Evolutionary conservation across 257 asterid genomes (phyloP).

Genomic region (Dorcoceras hygrometricum): DNA sequence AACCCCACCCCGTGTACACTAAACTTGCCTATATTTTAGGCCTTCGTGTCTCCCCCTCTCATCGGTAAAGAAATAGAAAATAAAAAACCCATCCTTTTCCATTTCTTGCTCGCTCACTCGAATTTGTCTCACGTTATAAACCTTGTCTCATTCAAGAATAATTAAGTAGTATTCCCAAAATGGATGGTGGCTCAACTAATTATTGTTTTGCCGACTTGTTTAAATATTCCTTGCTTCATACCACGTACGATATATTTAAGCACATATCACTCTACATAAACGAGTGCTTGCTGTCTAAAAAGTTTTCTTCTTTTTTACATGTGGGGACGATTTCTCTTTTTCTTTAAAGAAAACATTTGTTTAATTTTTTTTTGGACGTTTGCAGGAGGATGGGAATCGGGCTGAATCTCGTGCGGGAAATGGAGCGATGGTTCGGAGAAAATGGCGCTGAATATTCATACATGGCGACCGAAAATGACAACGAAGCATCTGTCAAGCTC

Average conservation of each 20-base stretch:
- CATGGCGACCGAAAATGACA: slow-evolving; percentile 91
- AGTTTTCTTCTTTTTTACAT: background rate
- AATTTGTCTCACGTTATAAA: too few relatives aligned
- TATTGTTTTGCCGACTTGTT: slow-evolving; percentile 11
- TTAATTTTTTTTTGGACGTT: background rate
- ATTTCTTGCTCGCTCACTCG: background rate
- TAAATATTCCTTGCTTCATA: background rate
- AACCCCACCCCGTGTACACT: slow-evolving; percentile 52
- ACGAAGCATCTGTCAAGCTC: slow-evolving; percentile 65
- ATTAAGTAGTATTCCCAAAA: slow-evolving; percentile 21
- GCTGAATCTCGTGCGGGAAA: slow-evolving; percentile 47
- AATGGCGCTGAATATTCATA: slow-evolving; percentile 81
- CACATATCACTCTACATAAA: background rate
- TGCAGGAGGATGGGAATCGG: slow-evolving; percentile 90
- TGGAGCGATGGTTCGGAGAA: slow-evolving; percentile 71
- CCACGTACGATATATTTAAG: background rate
- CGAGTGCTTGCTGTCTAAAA: slow-evolving; percentile 6
- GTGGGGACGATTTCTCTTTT: slow-evolving; percentile 2
- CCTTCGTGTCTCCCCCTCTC: slow-evolving; percentile 91
- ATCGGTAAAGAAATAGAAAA: slow-evolving; percentile 41
- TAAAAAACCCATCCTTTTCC: background rate
- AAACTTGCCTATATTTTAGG: slow-evolving; percentile 84
- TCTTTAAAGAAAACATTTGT: too few relatives aligned
- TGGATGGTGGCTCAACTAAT: slow-evolving; percentile 18
- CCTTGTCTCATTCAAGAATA: background rate